A percentile compares a stretch with the other conserved stretches of the same genome.
These are phyloP conservation scores for Tolypocladium capitatum DNA, from an alignment of 2,329 filamentous ascomycete genomes.

Conservation along the genomic window DNA sequence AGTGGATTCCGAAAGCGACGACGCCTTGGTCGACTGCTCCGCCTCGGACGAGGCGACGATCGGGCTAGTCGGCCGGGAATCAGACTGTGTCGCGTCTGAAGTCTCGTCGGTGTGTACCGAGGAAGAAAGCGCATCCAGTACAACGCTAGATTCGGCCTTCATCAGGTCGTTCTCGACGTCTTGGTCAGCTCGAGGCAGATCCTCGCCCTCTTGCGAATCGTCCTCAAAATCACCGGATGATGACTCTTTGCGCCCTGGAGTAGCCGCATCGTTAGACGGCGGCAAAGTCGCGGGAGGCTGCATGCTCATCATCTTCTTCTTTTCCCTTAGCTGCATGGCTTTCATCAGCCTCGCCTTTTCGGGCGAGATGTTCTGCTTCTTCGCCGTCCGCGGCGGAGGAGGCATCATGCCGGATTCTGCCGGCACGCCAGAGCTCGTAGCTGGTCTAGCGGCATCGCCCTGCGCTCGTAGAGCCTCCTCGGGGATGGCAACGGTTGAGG, in stretches of 20 bases:
- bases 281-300: not conserved
- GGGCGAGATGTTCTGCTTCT: constrained; percentile 51
- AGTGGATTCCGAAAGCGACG: constrained; percentile 49
- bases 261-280: constrained; percentile 3
- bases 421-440: constrained; percentile 31
- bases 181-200: constrained; percentile 10
- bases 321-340: constrained; percentile 79
- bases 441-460: constrained; percentile 19
- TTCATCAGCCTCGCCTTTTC: constrained; percentile 92
- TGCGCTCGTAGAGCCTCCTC: constrained; percentile 14
- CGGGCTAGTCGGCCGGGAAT: constrained; percentile 47
- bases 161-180: constrained; percentile 19
- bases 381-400: constrained; percentile 25
- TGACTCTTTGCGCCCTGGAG: constrained; percentile 3
- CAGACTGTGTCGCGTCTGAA: constrained; percentile 34
- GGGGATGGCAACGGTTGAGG: constrained; percentile 22
- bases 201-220: constrained; percentile 10
- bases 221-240: constrained; percentile 8
- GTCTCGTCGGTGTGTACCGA: constrained; percentile 30
- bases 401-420: constrained; percentile 24
- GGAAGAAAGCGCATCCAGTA: constrained; percentile 30
- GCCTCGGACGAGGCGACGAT: constrained; percentile 38
- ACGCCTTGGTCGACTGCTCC: constrained; percentile 48
- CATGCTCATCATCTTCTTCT: constrained; percentile 40
- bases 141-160: constrained; percentile 42